Evolutionary conservation across 495 filamentous ascomycete species (phyloP).

Genomic region (Neurospora pannonica): DNA sequence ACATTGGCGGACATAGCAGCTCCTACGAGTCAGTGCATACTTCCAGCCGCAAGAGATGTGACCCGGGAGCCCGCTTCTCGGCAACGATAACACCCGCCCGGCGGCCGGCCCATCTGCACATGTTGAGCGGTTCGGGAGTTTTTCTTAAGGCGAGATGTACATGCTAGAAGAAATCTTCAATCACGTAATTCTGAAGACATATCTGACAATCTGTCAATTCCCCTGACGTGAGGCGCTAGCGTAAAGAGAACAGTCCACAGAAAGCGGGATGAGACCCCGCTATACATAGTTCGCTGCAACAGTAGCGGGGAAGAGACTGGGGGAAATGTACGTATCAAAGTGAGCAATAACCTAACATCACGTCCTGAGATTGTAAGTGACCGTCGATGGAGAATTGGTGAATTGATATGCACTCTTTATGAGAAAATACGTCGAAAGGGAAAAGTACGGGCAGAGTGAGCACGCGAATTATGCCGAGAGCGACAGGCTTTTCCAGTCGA

Average conservation of each 20-base stretch:
- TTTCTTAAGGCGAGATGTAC: neutral
- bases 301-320: neutral
- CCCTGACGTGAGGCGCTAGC: neutral
- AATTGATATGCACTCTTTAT: neutral
- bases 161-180: neutral
- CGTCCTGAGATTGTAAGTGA: neutral
- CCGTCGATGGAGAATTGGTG: neutral
- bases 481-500: neutral
- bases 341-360: neutral
- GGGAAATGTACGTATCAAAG: neutral
- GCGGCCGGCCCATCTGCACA: neutral
- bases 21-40: neutral
- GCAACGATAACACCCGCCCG: neutral
- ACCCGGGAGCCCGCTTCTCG: neutral
- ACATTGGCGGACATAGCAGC: neutral
- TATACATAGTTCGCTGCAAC: neutral
- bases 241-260: neutral
- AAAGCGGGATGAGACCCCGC: neutral
- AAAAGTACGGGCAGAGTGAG: neutral
- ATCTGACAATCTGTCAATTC: neutral
- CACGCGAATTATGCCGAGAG: neutral
- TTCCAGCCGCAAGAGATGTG: neutral
- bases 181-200: neutral
- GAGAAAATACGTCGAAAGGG: neutral
- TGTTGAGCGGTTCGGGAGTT: neutral